phyloP scores from a whole-genome alignment of 2,329 filamentous ascomycete species.

The Myriosclerotinia scirpicola region DNA sequence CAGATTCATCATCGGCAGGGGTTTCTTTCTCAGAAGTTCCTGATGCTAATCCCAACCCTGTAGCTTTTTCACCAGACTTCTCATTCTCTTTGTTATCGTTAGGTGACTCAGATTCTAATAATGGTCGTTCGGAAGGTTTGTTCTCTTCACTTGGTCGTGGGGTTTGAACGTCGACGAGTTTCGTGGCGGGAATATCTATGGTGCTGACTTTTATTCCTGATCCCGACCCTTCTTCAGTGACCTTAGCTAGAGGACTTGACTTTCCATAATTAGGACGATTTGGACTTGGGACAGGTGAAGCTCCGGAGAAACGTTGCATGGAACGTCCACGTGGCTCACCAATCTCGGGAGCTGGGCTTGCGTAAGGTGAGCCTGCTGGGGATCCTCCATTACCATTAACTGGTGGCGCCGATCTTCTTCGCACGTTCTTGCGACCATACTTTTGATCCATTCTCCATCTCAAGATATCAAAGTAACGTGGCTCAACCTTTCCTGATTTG shows the following conservation, averaged over 20 bases:
- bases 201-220: slow-evolving; percentile 35
- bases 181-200: slow-evolving; percentile 33
- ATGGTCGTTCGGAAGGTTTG: slow-evolving; percentile 34
- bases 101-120: slow-evolving; percentile 34
- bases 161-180: slow-evolving; percentile 42
- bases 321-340: slow-evolving; percentile 67
- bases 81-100: slow-evolving; percentile 39
- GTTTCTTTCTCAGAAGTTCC: slow-evolving; percentile 35
- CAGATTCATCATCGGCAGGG: slow-evolving; percentile 40
- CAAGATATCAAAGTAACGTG: slow-evolving; percentile 89
- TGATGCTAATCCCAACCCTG: slow-evolving; percentile 31
- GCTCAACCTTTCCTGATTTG: slow-evolving; percentile 84
- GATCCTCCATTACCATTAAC: slow-evolving; percentile 41
- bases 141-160: slow-evolving; percentile 39
- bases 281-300: slow-evolving; percentile 63
- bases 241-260: slow-evolving; percentile 69
- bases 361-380: slow-evolving; percentile 61
- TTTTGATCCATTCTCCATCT: slow-evolving; percentile 96
- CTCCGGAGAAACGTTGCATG: slow-evolving; percentile 66
- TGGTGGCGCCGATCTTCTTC: slow-evolving; percentile 53
- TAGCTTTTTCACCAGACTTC: slow-evolving; percentile 29
- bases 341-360: slow-evolving; percentile 60
- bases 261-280: slow-evolving; percentile 66
- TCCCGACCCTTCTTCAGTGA: slow-evolving; percentile 62
- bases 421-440: slow-evolving; percentile 62